These are phyloP conservation scores for Aspergillus carbonarius DNA, from an alignment of 2,329 filamentous ascomycete genomes.

Conservation along the genomic window DNA sequence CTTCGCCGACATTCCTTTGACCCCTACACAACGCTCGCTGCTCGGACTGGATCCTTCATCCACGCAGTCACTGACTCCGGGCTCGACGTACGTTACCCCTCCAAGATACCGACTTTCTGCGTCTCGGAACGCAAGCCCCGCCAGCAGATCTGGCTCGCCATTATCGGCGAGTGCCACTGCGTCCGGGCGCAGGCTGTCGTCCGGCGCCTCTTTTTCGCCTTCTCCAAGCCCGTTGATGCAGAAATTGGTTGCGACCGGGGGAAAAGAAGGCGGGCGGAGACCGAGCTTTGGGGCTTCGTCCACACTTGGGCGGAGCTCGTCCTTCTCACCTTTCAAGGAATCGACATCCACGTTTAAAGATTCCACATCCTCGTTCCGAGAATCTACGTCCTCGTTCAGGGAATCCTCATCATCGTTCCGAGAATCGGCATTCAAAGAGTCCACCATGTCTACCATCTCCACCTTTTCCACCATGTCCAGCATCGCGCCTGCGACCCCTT, in stretches of 20 bases:
- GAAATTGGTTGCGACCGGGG: constrained; percentile 58
- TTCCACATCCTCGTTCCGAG: constrained; percentile 15
- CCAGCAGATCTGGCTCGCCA: constrained; percentile 39
- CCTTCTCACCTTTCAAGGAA: constrained; percentile 37
- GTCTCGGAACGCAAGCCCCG: constrained; percentile 46
- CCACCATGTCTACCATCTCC: neutral
- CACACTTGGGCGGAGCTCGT: constrained; percentile 37
- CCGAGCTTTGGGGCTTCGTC: constrained; percentile 52
- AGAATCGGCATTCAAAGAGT: neutral
- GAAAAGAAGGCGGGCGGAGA: constrained; percentile 48
- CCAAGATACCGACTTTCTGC: constrained; percentile 80
- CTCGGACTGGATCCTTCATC: constrained; percentile 75
- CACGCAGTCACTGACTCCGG: constrained; percentile 62
- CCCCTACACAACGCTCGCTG: constrained; percentile 79
- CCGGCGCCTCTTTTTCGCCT: constrained; percentile 56
- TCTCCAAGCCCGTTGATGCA: constrained; percentile 62
- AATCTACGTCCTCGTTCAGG: neutral
- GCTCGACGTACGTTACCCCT: constrained; percentile 76
- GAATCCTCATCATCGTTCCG: neutral
- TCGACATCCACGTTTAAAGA: constrained; percentile 12
- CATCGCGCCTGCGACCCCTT: constrained; percentile 64
- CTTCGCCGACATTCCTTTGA: constrained; percentile 85
- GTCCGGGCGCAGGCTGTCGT: constrained; percentile 34
- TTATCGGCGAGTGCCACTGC: constrained; percentile 38
- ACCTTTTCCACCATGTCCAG: constrained; percentile 40